Evolutionary conservation across 352 stramenopile genomes (phyloP).

Genomic region (Phytophthora colocasiae): DNA sequence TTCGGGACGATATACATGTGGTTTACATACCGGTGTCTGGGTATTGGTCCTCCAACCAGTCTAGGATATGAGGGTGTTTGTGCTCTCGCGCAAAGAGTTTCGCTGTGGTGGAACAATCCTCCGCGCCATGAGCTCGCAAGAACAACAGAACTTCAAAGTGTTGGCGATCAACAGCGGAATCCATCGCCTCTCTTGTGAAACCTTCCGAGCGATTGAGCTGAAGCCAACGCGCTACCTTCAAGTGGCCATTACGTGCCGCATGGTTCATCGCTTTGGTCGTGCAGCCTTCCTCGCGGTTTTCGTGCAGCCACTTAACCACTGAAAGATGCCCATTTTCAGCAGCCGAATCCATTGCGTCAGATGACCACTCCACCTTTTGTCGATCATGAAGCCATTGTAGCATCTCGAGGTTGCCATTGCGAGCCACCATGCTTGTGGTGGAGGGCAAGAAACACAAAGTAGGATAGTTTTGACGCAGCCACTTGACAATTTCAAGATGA

Average conservation of each 20-base stretch:
- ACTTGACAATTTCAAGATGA: slow-evolving; percentile 18
- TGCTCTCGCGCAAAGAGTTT: slow-evolving; percentile 6
- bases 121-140: slow-evolving; percentile 1
- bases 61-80: slow-evolving; percentile 1
- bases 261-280: slow-evolving; percentile 6
- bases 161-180: slow-evolving; percentile 3
- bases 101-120: background rate
- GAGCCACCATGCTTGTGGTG: slow-evolving; percentile 5
- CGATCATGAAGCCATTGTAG: slow-evolving; percentile 14
- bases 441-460: background rate
- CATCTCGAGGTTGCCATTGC: slow-evolving; percentile 16
- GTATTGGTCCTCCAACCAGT: slow-evolving; percentile 13
- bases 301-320: slow-evolving; percentile 27
- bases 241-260: background rate
- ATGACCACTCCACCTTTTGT: slow-evolving; percentile 3
- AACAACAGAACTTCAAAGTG: slow-evolving; percentile 22
- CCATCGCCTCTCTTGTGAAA: slow-evolving; percentile 13
- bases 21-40: background rate
- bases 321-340: slow-evolving; percentile 23
- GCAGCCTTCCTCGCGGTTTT: slow-evolving; percentile 2
- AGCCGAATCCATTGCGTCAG: slow-evolving; percentile 10
- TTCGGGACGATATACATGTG: too few relatives aligned
- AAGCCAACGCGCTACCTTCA: background rate
- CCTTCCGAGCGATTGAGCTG: slow-evolving; percentile 11
- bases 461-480: slow-evolving; percentile 12